phyloP scores from a whole-genome alignment of 495 filamentous ascomycete genomes.

The Clavariopsis aquatica region DNA sequence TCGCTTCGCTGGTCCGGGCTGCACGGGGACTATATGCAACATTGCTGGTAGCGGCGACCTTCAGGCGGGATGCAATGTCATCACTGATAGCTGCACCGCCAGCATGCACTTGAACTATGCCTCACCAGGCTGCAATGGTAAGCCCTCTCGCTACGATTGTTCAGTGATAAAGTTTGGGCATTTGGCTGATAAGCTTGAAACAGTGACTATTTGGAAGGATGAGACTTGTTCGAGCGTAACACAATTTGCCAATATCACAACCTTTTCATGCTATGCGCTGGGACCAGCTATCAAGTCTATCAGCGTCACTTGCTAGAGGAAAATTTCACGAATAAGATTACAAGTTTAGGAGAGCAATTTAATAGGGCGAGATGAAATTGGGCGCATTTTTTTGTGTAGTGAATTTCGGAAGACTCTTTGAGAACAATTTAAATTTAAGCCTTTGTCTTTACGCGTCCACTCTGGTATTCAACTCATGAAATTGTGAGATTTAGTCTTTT shows the following conservation, averaged over 20 bases:
- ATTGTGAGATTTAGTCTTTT: too few relatives aligned
- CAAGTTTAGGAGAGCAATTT: too few relatives aligned
- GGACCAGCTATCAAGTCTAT: conserved; percentile 2
- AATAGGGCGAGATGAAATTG: too few relatives aligned
- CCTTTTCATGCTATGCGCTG: not conserved
- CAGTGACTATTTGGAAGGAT: conserved; percentile 2
- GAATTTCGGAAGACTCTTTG: too few relatives aligned
- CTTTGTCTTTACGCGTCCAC: too few relatives aligned
- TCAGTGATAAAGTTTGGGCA: not conserved
- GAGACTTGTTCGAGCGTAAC: not conserved
- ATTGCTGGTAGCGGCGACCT: not conserved
- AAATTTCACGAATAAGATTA: too few relatives aligned
- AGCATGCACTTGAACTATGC: conserved; percentile 2
- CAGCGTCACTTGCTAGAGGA: conserved; percentile 5
- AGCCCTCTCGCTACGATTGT: not conserved
- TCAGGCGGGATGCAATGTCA: not conserved
- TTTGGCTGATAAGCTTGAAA: not conserved
- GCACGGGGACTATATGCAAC: conserved; percentile 3
- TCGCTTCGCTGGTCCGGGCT: conserved; percentile 3
- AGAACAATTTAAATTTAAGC: too few relatives aligned
- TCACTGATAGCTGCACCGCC: not conserved
- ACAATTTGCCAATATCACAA: not conserved
- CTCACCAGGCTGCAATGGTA: not conserved
- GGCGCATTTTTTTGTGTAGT: too few relatives aligned
- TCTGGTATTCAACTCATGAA: too few relatives aligned